Conservation (phyloP, 2,329 filamentous ascomycete genomes). For the Penicillium sp. region DNA sequence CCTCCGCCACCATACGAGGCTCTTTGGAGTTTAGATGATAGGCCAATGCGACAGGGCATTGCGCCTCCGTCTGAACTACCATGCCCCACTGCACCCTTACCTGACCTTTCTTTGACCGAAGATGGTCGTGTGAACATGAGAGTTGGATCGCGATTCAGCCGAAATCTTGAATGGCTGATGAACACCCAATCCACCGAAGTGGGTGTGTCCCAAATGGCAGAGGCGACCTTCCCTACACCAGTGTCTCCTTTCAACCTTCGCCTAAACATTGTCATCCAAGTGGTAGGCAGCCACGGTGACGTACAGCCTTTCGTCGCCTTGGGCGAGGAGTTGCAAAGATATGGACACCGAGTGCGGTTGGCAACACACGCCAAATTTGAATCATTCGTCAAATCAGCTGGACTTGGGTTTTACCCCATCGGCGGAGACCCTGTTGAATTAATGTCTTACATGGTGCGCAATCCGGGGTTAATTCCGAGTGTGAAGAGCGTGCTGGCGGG, state of each 20-base stretch:
- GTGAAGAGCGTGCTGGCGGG: neutral
- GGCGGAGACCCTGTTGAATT: neutral
- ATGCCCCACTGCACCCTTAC: neutral
- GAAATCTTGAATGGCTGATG: neutral
- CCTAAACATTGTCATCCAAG: no score
- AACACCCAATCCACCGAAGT: neutral
- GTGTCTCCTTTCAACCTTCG: no score
- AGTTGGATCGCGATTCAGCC: neutral
- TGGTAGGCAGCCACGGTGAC: no score
- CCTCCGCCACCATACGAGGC: neutral
- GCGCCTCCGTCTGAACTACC: no score
- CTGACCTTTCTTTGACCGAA: neutral
- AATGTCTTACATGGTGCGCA: neutral
- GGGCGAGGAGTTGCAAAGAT: no score
- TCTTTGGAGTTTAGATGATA: neutral
- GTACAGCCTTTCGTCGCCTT: no score
- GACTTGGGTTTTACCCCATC: neutral
- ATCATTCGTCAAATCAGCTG: neutral
- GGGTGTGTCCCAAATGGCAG: no score
- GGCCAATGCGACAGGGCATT: no score
- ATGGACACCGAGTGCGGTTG: neutral
- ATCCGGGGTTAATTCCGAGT: neutral
- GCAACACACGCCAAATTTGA: neutral
- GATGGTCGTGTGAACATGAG: neutral
- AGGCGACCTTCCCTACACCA: no score